These are phyloP conservation scores for Chytriomyces confervae DNA, from an alignment of 192 early-diverging fungal genomes.

Conservation along the genomic window DNA sequence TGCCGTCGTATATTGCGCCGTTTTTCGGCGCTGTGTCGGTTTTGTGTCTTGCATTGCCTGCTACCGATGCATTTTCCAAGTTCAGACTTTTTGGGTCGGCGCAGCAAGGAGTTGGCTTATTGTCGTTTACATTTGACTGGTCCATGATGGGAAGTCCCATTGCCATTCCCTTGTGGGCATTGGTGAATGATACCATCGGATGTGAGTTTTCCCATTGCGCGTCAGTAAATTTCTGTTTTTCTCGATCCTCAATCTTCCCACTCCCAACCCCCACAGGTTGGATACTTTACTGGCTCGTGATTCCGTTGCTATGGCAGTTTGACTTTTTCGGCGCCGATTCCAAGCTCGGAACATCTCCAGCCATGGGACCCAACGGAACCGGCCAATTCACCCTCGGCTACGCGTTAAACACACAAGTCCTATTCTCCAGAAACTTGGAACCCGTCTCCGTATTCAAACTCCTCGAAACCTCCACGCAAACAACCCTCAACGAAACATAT, in stretches of 20 bases:
- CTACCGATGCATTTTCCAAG: neutral
- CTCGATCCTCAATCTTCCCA: neutral
- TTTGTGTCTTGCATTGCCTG: slow-evolving; percentile 28
- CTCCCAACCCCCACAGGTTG: slow-evolving; percentile 13
- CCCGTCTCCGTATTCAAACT: slow-evolving; percentile 7
- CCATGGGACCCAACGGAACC: slow-evolving; percentile 28
- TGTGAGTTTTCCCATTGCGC: slow-evolving; percentile 3
- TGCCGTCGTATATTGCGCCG: slow-evolving; percentile 35
- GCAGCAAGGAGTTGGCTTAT: slow-evolving; percentile 39
- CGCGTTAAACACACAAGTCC: slow-evolving; percentile 27
- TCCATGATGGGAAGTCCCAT: slow-evolving; percentile 2
- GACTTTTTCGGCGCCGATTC: slow-evolving; percentile 43
- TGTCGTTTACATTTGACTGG: slow-evolving; percentile 38
- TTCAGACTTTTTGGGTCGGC: slow-evolving; percentile 34
- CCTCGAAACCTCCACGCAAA: slow-evolving; percentile 20
- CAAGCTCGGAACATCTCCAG: slow-evolving; percentile 21
- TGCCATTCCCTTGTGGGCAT: slow-evolving; percentile 13
- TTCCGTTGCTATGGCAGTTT: slow-evolving; percentile 36
- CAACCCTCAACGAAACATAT: slow-evolving; percentile 2
- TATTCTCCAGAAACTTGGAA: slow-evolving; percentile 31
- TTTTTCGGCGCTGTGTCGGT: slow-evolving; percentile 24
- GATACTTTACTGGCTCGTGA: slow-evolving; percentile 30
- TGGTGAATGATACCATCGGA: slow-evolving; percentile 18
- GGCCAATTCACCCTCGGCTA: slow-evolving; percentile 30
- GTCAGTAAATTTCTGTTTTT: neutral